A percentile compares a stretch with the other conserved stretches of the same genome.
Evolutionary conservation across 768 basidiomycete genomes (phyloP).

Genomic region (Xerocomus potaroensis): DNA sequence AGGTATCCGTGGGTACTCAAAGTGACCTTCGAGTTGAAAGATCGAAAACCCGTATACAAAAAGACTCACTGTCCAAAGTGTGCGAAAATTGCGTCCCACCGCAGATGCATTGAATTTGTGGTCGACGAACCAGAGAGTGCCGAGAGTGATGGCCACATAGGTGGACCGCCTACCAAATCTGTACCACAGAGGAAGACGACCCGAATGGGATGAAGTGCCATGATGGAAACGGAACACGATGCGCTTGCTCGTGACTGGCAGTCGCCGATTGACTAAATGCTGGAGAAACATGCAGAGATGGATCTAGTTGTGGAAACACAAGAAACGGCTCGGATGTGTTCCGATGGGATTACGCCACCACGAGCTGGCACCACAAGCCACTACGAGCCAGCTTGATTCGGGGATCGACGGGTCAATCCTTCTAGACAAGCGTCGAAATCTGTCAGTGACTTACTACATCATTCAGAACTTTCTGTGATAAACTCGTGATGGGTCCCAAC

Average conservation of each 20-base stretch:
- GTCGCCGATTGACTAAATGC: neutral
- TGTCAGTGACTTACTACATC: too few relatives aligned
- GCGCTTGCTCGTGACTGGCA: neutral
- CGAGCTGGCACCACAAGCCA: too few relatives aligned
- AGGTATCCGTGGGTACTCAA: neutral
- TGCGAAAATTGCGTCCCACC: slow-evolving; percentile 42
- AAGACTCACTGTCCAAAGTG: slow-evolving; percentile 44
- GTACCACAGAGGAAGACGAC: neutral
- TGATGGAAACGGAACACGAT: neutral
- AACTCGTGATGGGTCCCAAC: too few relatives aligned
- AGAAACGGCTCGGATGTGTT: neutral
- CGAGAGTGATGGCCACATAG: slow-evolving; percentile 26
- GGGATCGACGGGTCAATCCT: neutral
- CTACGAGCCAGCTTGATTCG: neutral
- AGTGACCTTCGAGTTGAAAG: neutral
- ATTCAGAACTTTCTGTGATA: too few relatives aligned
- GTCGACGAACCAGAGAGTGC: slow-evolving; percentile 37
- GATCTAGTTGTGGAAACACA: neutral
- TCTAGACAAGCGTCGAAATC: too few relatives aligned
- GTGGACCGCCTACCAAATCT: slow-evolving; percentile 19
- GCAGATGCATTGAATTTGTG: slow-evolving; percentile 47
- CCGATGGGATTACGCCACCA: neutral
- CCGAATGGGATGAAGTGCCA: neutral
- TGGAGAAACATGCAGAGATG: slow-evolving; percentile 6
- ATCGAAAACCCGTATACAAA: neutral